A percentile compares a stretch with the other conserved stretches of the same genome.
Conservation (phyloP, 2,329 filamentous ascomycete species). For the Onygenales sp. region DNA sequence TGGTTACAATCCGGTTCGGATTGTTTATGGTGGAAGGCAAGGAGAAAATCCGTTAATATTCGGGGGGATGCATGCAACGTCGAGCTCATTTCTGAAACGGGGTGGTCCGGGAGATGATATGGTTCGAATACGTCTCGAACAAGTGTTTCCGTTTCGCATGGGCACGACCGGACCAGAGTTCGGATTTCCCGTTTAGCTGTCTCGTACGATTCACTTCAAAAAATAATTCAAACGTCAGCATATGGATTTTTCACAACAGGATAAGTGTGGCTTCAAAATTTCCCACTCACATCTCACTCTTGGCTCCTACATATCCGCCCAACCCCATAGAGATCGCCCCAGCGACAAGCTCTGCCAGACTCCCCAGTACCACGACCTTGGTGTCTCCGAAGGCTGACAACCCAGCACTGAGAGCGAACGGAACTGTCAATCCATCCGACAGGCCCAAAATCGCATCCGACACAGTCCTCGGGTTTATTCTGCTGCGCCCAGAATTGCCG, state of each 20-base stretch:
- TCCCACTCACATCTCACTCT: constrained; percentile 39
- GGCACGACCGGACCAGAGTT: constrained; percentile 28
- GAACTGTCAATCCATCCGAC: constrained; percentile 35
- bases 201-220: constrained; percentile 33
- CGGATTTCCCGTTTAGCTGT: constrained; percentile 36
- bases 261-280: neutral
- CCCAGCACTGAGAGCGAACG: constrained; percentile 34
- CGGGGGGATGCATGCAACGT: constrained; percentile 29
- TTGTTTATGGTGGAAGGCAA: constrained; percentile 40
- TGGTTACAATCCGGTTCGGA: constrained; percentile 35
- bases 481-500: constrained; percentile 15
- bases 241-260: constrained; percentile 1
- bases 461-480: constrained; percentile 36
- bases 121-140: constrained; percentile 32
- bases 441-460: constrained; percentile 36
- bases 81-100: constrained; percentile 26
- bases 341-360: constrained; percentile 32
- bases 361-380: constrained; percentile 30
- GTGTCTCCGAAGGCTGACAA: constrained; percentile 30
- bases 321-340: constrained; percentile 35
- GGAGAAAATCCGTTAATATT: constrained; percentile 36
- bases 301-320: constrained; percentile 37
- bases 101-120: constrained; percentile 30
- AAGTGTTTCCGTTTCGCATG: constrained; percentile 27
- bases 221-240: neutral